Base-by-base conservation (phyloP, 495 filamentous ascomycete species). In the Endocarpon pusillum region DNA sequence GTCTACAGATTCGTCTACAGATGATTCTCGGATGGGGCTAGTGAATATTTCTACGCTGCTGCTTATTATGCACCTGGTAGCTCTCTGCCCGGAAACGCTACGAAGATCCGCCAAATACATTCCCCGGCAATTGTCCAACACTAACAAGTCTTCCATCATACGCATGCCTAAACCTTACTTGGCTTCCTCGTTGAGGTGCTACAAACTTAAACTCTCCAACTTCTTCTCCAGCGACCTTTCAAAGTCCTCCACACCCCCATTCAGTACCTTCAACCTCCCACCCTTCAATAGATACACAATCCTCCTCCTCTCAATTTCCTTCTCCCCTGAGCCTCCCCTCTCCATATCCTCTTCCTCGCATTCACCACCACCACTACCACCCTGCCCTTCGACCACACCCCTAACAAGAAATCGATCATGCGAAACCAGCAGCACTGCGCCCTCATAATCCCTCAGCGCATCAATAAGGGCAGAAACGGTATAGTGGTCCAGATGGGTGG, bases 401-500 rank as follows among this genome's bases (percentile, higher is more conserved):
- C 69, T 63, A 27, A 84, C 52, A 39, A 85, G 69, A 57, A 74
- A 91, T 6, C 81, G 64, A 45, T 91, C 81, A 46, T 91, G 81
- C 8, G 70, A 75, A 1, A 87, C 71, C 2, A 84, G 34, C 39
- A 86, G 43, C 3, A 86, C 63, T 0, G 80, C 79, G 0, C 81
- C 81, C 20, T 68, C 63, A 59, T 75, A 87, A 0, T 46, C 58
- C 4, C 65, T 55, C 40, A 91, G 52, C 8, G 73, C 78, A 21
- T 64, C 61, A 2, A 70, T 62, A 25, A 91, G 57, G 3, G 77
- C 78, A 4, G 61, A 64, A 19, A 86, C 78, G 2, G 77, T 81
- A 49, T 84, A 62, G 42, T 73, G 75, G 42, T 91, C 81, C 22
- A 91, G 55, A 57, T 87, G 81, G n/a, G 81, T 91, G 7, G 78